phyloP scores from a whole-genome alignment of 495 filamentous ascomycete species.

The Penicillium paradoxum region DNA sequence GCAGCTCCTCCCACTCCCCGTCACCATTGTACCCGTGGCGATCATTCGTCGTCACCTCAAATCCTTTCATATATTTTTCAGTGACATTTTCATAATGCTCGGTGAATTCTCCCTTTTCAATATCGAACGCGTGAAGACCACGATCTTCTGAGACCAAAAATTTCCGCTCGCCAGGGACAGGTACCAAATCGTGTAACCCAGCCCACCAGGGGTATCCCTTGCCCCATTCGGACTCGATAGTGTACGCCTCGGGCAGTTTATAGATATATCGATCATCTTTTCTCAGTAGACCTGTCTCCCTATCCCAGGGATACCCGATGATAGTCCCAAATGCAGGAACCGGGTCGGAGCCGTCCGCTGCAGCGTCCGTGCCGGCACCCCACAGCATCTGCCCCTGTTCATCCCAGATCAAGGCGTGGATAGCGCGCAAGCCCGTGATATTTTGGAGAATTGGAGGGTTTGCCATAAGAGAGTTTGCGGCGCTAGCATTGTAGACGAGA shows the following conservation, averaged over 20 bases:
- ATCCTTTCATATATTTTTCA: slow-evolving; percentile 22
- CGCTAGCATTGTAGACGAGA: slow-evolving; percentile 23
- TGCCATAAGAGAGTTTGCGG: slow-evolving; percentile 17
- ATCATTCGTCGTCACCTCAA: slow-evolving; percentile 23
- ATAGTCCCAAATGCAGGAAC: slow-evolving; percentile 20
- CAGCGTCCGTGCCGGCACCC: slow-evolving; percentile 25
- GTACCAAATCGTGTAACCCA: slow-evolving; percentile 23
- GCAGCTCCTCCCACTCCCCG: slow-evolving; percentile 18
- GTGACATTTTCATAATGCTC: slow-evolving; percentile 14
- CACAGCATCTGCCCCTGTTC: slow-evolving; percentile 24
- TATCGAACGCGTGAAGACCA: slow-evolving; percentile 1
- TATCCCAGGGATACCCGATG: slow-evolving; percentile 21
- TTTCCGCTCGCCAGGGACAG: neutral
- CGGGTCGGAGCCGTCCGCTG: slow-evolving; percentile 24
- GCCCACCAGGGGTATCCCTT: slow-evolving; percentile 23
- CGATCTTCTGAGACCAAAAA: slow-evolving; percentile 4
- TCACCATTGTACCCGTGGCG: slow-evolving; percentile 17
- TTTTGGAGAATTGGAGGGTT: slow-evolving; percentile 25
- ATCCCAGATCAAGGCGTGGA: slow-evolving; percentile 30
- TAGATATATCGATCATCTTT: slow-evolving; percentile 11
- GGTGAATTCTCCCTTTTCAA: neutral
- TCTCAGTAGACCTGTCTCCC: slow-evolving; percentile 11
- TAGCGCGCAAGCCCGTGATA: slow-evolving; percentile 26
- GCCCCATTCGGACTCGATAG: slow-evolving; percentile 25
- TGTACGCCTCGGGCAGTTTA: slow-evolving; percentile 5